A percentile compares a stretch with the other conserved stretches of the same genome.
Evolutionary conservation across 306 rosid genomes (phyloP).

Genomic region (Astragalus membranaceus): DNA sequence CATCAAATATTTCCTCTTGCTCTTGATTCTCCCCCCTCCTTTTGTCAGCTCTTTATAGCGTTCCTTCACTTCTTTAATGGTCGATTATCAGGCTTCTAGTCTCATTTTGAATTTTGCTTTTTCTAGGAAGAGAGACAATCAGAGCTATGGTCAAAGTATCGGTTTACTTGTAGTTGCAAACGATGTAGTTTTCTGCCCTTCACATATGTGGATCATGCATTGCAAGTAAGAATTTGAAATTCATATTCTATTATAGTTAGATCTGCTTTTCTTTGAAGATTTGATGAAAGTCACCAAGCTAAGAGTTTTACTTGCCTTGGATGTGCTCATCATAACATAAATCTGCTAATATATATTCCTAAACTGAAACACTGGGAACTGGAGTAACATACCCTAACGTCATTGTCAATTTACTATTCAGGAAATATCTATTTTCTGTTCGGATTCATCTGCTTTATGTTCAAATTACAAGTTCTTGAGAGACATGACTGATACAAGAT

Average conservation of each 20-base stretch:
- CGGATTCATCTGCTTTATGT: conserved; percentile 21
- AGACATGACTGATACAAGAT: conserved; percentile 32
- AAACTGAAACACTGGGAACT: too few relatives aligned
- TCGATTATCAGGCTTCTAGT: background rate
- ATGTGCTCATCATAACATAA: background rate
- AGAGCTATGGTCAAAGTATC: conserved; percentile 71
- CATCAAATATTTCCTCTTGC: background rate
- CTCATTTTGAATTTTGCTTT: background rate
- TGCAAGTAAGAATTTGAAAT: conserved; percentile 51
- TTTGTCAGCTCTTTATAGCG: background rate
- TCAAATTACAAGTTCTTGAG: conserved; percentile 14
- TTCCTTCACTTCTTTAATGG: background rate
- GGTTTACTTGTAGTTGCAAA: conserved; percentile 52
- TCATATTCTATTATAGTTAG: background rate
- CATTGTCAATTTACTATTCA: conserved; percentile 19
- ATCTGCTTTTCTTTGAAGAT: background rate
- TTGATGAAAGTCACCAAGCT: background rate
- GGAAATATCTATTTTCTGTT: conserved; percentile 42
- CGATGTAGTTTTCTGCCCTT: conserved; percentile 44
- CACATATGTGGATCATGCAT: conserved; percentile 47
- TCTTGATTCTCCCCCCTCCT: background rate
- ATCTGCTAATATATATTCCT: background rate
- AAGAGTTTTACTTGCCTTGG: background rate
- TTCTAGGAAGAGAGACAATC: conserved; percentile 53
- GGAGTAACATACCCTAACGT: background rate